These are phyloP conservation scores for Candida germanica DNA, from an alignment of 805 yeast genomes.

Conservation along the genomic window DNA sequence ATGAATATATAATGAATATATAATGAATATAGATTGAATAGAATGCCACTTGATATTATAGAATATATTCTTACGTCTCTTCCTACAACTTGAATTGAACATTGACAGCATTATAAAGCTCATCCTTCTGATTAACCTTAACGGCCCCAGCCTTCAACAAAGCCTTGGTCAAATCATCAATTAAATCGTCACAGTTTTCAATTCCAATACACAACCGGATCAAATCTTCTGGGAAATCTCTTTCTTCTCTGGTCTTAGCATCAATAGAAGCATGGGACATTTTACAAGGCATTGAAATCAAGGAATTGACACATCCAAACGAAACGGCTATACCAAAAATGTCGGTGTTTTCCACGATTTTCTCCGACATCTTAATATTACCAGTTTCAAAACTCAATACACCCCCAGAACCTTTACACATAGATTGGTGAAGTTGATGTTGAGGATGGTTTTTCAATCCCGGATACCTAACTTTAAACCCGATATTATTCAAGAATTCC, in stretches of 20 bases:
- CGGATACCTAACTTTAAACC: slow-evolving; percentile 80
- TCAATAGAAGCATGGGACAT: slow-evolving; percentile 98
- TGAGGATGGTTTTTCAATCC: slow-evolving; percentile 83
- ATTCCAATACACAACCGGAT: slow-evolving; percentile 90
- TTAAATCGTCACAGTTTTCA: slow-evolving; percentile 76
- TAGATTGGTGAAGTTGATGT: slow-evolving; percentile 70
- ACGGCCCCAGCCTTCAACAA: slow-evolving; percentile 63
- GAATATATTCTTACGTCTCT: too few relatives aligned
- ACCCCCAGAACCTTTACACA: slow-evolving; percentile 84
- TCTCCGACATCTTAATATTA: slow-evolving; percentile 57
- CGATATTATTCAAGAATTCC: slow-evolving; percentile 61
- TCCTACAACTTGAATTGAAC: slow-evolving; percentile 24
- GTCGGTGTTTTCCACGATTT: slow-evolving; percentile 70
- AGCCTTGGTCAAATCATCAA: slow-evolving; percentile 75
- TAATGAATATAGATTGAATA: too few relatives aligned
- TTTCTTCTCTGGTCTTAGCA: slow-evolving; percentile 77
- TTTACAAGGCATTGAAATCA: slow-evolving; percentile 89
- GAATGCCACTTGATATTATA: too few relatives aligned
- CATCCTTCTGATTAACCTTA: slow-evolving; percentile 37
- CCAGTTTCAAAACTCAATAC: slow-evolving; percentile 91
- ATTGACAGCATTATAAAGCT: slow-evolving; percentile 37
- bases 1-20: too few relatives aligned
- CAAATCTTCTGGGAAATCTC: slow-evolving; percentile 90
- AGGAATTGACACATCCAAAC: slow-evolving; percentile 90
- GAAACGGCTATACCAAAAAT: slow-evolving; percentile 88